phyloP scores from a whole-genome alignment of 2,329 filamentous ascomycete genomes.

The Dactylellina sp. region DNA sequence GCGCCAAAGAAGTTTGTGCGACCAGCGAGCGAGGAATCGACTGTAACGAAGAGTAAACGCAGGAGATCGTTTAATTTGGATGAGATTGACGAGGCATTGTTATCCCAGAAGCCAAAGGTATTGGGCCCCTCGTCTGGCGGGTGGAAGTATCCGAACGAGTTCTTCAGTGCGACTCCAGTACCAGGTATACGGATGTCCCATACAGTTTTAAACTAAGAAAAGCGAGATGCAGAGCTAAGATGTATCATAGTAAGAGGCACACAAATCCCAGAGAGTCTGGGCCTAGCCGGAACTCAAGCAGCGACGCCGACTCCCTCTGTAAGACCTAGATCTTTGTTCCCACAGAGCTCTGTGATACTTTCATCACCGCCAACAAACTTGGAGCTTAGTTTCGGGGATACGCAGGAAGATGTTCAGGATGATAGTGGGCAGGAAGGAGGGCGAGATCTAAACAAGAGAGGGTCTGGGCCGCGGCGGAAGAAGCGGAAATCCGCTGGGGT shows the following conservation, averaged over 20 bases:
- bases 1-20: background rate
- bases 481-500: conserved; percentile 31
- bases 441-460: background rate
- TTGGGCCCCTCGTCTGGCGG: conserved; percentile 46
- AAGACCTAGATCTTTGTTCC: conserved; percentile 15
- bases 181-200: background rate
- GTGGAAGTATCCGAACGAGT: conserved; percentile 32
- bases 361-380: conserved; percentile 42
- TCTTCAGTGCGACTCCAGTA: conserved; percentile 29
- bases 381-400: conserved; percentile 53
- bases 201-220: background rate
- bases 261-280: background rate
- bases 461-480: conserved; percentile 21
- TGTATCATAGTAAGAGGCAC: conserved; percentile 11
- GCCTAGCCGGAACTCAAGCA: conserved; percentile 8
- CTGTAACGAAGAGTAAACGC: conserved; percentile 25
- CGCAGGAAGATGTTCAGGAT: conserved; percentile 55
- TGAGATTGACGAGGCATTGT: conserved; percentile 52
- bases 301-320: conserved; percentile 40
- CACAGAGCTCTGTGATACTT: conserved; percentile 26
- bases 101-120: conserved; percentile 39
- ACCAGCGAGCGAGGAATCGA: background rate
- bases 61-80: conserved; percentile 49
- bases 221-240: background rate
- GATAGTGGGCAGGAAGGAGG: conserved; percentile 17